phyloP scores from a whole-genome alignment of 352 stramenopile species.

The Pythium brachiatum region DNA sequence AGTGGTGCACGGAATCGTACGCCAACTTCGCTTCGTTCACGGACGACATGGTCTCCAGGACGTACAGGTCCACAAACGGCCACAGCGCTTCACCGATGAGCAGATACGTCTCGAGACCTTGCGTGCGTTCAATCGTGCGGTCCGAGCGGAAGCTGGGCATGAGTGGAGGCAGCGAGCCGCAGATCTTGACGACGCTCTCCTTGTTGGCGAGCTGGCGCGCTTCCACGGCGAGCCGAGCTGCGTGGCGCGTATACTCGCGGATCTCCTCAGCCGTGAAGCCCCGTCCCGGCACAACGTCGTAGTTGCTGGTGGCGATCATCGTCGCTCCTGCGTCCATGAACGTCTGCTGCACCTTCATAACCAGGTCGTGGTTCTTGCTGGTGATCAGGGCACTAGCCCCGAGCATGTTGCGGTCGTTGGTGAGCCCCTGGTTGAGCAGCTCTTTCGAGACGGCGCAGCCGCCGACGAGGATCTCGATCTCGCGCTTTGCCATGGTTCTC shows the following conservation, averaged over 20 bases:
- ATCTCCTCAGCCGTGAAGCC: slow-evolving; percentile 84
- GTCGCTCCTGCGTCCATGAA: slow-evolving; percentile 80
- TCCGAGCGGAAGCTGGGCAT: slow-evolving; percentile 88
- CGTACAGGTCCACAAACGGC: slow-evolving; percentile 77
- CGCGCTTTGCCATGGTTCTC: not conserved
- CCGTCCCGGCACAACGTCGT: slow-evolving; percentile 81
- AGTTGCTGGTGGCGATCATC: slow-evolving; percentile 88
- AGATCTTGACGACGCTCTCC: slow-evolving; percentile 49
- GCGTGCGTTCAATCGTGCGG: slow-evolving; percentile 67
- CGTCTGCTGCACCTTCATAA: slow-evolving; percentile 65
- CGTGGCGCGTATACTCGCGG: slow-evolving; percentile 50
- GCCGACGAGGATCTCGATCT: slow-evolving; percentile 52
- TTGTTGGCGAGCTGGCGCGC: slow-evolving; percentile 33
- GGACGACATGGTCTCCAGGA: slow-evolving; percentile 91
- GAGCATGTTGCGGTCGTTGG: slow-evolving; percentile 90
- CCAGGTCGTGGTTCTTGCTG: slow-evolving; percentile 54
- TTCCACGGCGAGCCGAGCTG: slow-evolving; percentile 61
- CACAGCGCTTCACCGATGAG: slow-evolving; percentile 72
- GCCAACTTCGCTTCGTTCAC: slow-evolving; percentile 83
- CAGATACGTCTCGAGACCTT: slow-evolving; percentile 74
- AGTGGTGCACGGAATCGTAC: slow-evolving; percentile 64
- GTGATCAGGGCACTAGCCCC: slow-evolving; percentile 82
- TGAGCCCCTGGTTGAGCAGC: slow-evolving; percentile 76
- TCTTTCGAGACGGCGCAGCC: slow-evolving; percentile 58
- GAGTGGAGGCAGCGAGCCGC: slow-evolving; percentile 88